Conservation (phyloP, 148 eudicot species). For the Chenopodium formosanum region DNA sequence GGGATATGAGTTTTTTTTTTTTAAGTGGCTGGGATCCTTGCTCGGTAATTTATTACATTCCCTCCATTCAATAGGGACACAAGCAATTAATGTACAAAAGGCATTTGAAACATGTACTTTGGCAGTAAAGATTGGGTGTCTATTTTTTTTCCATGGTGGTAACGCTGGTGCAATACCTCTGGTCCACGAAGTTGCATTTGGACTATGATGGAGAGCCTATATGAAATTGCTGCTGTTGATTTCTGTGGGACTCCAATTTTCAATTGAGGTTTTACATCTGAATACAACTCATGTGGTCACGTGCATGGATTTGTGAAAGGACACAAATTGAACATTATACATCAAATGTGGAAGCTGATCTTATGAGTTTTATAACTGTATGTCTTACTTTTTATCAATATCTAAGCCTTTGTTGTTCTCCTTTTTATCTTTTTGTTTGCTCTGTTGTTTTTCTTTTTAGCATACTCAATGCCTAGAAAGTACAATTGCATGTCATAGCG, state of each 20-base stretch:
- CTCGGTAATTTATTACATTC: neutral
- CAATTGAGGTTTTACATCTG: neutral
- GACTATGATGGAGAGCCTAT: neutral
- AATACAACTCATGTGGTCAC: neutral
- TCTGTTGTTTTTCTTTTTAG: neutral
- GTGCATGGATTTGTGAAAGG: neutral
- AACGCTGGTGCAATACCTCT: neutral
- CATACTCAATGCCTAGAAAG: neutral
- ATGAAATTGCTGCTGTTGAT: neutral
- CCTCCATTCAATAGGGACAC: neutral
- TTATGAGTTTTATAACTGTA: neutral
- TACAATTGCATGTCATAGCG: neutral
- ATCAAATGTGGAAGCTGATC: neutral
- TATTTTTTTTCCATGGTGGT: neutral
- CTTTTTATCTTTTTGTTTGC: neutral
- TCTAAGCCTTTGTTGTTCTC: neutral
- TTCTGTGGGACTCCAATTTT: neutral
- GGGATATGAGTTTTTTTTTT: neutral
- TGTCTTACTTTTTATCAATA: neutral
- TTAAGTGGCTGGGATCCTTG: neutral
- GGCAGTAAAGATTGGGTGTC: neutral
- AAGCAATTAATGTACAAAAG: neutral
- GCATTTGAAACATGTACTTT: neutral
- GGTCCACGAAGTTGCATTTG: neutral
- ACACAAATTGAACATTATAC: neutral